Evolutionary conservation across 768 basidiomycete genomes (phyloP).

Genomic region (Phylloporus rhodoxanthus): DNA sequence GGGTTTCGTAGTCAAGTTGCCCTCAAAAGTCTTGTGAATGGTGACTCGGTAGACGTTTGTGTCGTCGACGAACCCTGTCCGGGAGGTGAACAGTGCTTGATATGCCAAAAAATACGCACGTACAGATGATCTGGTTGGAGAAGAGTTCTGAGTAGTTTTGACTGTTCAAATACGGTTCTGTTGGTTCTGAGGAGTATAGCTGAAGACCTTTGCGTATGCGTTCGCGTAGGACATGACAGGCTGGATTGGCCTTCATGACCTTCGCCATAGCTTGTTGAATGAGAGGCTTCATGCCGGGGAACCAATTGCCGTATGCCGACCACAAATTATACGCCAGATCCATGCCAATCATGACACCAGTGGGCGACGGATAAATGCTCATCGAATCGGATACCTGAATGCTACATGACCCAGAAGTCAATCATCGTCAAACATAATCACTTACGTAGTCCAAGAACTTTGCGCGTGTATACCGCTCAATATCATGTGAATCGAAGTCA

Average conservation of each 20-base stretch:
- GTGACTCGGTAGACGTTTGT: slow-evolving; percentile 99
- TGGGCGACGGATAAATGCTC: slow-evolving; percentile 99
- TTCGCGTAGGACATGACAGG: slow-evolving; percentile 93
- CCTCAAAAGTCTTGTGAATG: slow-evolving; percentile 99
- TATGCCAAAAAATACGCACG: slow-evolving; percentile 16
- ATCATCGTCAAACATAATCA: slow-evolving; percentile 1
- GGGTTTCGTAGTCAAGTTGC: slow-evolving; percentile 98
- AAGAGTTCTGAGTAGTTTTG: slow-evolving; percentile 96
- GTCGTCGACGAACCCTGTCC: slow-evolving; percentile 94
- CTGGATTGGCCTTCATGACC: slow-evolving; percentile 99
- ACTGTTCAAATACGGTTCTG: slow-evolving; percentile 98
- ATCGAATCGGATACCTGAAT: slow-evolving; percentile 85
- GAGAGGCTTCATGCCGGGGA: slow-evolving; percentile 97
- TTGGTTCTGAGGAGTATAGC: slow-evolving; percentile 97
- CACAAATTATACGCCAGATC: slow-evolving; percentile 97
- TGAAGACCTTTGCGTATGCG: slow-evolving; percentile 98
- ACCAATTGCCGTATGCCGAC: slow-evolving; percentile 99
- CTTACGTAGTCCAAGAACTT: slow-evolving; percentile 97
- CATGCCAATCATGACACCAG: slow-evolving; percentile 98
- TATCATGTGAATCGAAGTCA: slow-evolving; percentile 98
- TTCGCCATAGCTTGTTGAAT: slow-evolving; percentile 99
- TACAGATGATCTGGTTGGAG: slow-evolving; percentile 96
- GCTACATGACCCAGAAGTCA: slow-evolving; percentile 3
- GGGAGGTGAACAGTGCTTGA: slow-evolving; percentile 5
- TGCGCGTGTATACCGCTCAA: slow-evolving; percentile 96